These are phyloP conservation scores for Sabuloglossum arenarium DNA, from an alignment of 495 filamentous ascomycete genomes.

Conservation along the genomic window DNA sequence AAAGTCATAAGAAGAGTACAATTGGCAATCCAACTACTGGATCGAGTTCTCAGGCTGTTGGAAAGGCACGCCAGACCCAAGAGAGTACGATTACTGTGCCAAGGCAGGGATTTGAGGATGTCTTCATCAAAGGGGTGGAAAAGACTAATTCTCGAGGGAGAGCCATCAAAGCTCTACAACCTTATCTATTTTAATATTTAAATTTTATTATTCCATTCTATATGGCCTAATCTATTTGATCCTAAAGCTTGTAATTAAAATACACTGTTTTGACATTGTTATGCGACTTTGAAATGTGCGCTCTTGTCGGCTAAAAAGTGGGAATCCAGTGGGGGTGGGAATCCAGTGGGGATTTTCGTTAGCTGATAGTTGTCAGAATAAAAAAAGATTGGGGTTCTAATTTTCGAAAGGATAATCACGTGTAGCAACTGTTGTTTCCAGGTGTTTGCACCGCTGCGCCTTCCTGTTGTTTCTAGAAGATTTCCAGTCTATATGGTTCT, in stretches of 20 bases:
- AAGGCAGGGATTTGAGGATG: background rate
- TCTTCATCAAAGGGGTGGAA: background rate
- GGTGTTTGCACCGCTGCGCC: too few relatives aligned
- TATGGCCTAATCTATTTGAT: background rate
- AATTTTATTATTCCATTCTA: background rate
- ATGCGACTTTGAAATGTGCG: background rate
- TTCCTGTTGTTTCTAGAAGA: too few relatives aligned
- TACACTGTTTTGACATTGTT: background rate
- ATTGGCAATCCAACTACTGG: background rate
- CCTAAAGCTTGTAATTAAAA: background rate
- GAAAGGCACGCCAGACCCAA: background rate
- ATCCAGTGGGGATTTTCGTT: too few relatives aligned
- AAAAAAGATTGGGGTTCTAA: too few relatives aligned
- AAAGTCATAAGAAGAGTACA: background rate
- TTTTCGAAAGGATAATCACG: too few relatives aligned
- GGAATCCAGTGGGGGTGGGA: too few relatives aligned
- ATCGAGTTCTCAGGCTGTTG: background rate
- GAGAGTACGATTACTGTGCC: background rate
- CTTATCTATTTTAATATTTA: background rate
- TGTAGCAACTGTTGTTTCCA: too few relatives aligned
- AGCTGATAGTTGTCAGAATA: too few relatives aligned
- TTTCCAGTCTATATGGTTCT: too few relatives aligned
- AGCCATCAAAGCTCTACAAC: background rate
- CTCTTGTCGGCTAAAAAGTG: too few relatives aligned
- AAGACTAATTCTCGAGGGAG: background rate